phyloP scores from a whole-genome alignment of 352 stramenopile species.

The Pythium volutum region DNA sequence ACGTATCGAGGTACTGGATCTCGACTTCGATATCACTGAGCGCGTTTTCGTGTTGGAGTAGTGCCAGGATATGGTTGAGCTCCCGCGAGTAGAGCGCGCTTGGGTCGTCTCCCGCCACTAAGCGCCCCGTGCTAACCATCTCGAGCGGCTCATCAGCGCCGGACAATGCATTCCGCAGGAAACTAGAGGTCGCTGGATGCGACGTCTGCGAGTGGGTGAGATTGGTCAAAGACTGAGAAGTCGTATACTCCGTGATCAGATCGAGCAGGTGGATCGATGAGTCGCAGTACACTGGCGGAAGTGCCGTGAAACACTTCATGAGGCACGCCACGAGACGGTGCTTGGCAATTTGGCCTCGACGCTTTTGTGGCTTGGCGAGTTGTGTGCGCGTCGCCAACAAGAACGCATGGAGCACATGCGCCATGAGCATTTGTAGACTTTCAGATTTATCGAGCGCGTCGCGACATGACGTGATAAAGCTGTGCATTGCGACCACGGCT shows the following conservation, averaged over 20 bases:
- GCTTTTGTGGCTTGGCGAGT: slow-evolving; percentile 74
- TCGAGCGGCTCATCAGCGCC: slow-evolving; percentile 57
- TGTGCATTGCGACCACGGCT: slow-evolving; percentile 61
- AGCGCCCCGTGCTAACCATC: slow-evolving; percentile 46
- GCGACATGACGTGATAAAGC: slow-evolving; percentile 49
- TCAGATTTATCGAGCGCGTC: slow-evolving; percentile 28
- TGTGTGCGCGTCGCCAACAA: slow-evolving; percentile 53
- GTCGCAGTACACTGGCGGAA: slow-evolving; percentile 78
- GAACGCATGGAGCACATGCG: slow-evolving; percentile 71
- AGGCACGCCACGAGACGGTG: slow-evolving; percentile 78
- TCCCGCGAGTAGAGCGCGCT: slow-evolving; percentile 68
- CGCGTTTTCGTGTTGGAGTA: slow-evolving; percentile 67
- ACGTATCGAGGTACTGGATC: slow-evolving; percentile 79
- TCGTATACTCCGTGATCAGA: slow-evolving; percentile 75
- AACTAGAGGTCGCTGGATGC: slow-evolving; percentile 58
- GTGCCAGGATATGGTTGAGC: slow-evolving; percentile 69
- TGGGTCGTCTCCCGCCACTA: slow-evolving; percentile 62
- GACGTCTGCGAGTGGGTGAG: slow-evolving; percentile 55
- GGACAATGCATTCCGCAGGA: slow-evolving; percentile 56
- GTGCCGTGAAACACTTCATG: slow-evolving; percentile 67
- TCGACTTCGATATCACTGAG: slow-evolving; percentile 83
- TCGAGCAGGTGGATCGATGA: slow-evolving; percentile 80
- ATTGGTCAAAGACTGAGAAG: slow-evolving; percentile 72
- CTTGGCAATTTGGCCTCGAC: slow-evolving; percentile 72
- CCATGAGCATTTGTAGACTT: slow-evolving; percentile 55